These are phyloP conservation scores for Rauvolfia tetraphylla DNA, from an alignment of 257 asterid species.

Conservation along the genomic window DNA sequence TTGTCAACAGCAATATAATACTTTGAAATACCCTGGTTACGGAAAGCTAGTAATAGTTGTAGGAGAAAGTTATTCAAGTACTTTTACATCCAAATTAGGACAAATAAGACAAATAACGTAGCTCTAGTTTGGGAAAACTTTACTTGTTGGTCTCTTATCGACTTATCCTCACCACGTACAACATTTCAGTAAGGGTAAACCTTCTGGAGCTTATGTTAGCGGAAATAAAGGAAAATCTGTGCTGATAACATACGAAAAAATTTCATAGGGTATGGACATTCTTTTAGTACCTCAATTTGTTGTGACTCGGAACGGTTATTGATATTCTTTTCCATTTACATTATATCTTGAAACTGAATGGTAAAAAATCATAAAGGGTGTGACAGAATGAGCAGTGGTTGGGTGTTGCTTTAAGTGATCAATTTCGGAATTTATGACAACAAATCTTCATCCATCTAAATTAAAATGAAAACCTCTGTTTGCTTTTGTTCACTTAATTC, in stretches of 20 bases:
- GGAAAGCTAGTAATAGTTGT: not conserved
- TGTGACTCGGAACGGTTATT: not conserved
- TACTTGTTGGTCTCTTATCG: not conserved
- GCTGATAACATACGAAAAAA: not conserved
- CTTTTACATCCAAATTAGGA: not conserved
- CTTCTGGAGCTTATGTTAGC: not conserved
- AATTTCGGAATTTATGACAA: no score
- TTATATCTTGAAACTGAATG: no score
- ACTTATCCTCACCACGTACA: not conserved
- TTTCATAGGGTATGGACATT: not conserved
- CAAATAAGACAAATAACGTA: not conserved
- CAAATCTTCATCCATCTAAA: no score
- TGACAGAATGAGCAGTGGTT: no score
- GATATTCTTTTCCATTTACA: not conserved
- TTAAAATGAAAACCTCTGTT: no score
- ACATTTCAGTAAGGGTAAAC: not conserved
- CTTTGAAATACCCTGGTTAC: not conserved
- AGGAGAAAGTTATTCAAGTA: not conserved
- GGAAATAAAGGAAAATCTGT: not conserved
- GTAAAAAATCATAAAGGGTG: no score
- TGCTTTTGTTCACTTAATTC: no score
- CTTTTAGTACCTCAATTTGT: not conserved
- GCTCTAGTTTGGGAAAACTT: not conserved
- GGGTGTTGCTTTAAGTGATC: no score
- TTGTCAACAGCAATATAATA: not conserved